A percentile compares a stretch with the other conserved stretches of the same genome.
Evolutionary conservation across 2,329 filamentous ascomycete genomes (phyloP).

Genomic region (Hypoxylon sp.): DNA sequence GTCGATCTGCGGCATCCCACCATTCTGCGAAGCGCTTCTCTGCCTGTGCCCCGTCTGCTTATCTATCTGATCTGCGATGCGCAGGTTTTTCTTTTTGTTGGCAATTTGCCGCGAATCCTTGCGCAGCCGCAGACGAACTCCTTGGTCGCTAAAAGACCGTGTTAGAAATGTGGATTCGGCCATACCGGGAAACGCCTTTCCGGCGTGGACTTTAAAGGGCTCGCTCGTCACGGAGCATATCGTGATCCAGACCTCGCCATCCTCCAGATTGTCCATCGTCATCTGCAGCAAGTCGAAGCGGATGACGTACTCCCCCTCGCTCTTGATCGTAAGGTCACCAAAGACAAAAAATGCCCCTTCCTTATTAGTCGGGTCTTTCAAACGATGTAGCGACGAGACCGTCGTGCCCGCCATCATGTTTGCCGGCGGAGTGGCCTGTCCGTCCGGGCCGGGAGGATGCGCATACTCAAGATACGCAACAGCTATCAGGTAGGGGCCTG

Average conservation of each 20-base stretch:
- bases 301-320: conserved; percentile 75
- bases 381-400: conserved; percentile 80
- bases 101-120: conserved; percentile 76
- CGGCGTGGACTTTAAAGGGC: conserved; percentile 69
- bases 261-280: conserved; percentile 37
- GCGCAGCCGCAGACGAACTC: conserved; percentile 80
- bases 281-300: conserved; percentile 82
- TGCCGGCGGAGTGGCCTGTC: conserved; percentile 47
- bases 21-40: conserved; percentile 35
- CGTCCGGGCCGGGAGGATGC: conserved; percentile 53
- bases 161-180: conserved; percentile 83
- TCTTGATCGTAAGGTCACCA: conserved; percentile 81
- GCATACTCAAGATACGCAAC: conserved; percentile 47
- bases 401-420: conserved; percentile 74
- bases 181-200: conserved; percentile 81
- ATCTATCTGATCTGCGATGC: conserved; percentile 39
- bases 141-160: conserved; percentile 84
- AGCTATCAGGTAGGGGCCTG: conserved; percentile 46
- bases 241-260: conserved; percentile 41
- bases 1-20: conserved; percentile 36
- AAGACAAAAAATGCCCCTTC: conserved; percentile 93
- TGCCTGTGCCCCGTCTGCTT: conserved; percentile 30
- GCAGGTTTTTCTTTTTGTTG: conserved; percentile 55
- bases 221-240: conserved; percentile 51
- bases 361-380: conserved; percentile 79